Evolutionary conservation across 2,329 filamentous ascomycete genomes (phyloP).

Genomic region (Fusarium nematophilum): DNA sequence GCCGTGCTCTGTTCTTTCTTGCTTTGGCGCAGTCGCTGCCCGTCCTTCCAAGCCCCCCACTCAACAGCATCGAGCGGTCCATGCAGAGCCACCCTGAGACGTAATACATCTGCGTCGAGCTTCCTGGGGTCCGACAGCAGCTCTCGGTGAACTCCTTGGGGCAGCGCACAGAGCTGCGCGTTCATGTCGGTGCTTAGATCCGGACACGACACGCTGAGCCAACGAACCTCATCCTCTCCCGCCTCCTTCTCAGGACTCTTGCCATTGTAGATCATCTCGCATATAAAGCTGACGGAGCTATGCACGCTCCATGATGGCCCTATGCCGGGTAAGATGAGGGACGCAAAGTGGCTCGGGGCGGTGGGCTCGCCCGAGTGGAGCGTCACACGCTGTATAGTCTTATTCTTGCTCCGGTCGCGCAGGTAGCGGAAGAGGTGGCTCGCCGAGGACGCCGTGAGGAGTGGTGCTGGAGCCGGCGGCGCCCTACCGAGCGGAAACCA

Average conservation of each 20-base stretch:
- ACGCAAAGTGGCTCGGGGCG: not conserved
- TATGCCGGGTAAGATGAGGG: not conserved
- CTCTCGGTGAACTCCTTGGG: no score
- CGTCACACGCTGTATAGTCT: slow-evolving; percentile 1
- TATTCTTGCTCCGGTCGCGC: slow-evolving; percentile 2
- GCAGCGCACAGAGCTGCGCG: no score
- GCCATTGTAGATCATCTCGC: not conserved
- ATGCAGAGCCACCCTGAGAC: no score
- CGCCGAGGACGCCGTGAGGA: slow-evolving; percentile 6
- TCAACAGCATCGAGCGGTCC: no score
- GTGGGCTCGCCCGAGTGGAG: slow-evolving; percentile 9
- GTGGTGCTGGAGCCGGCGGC: not conserved
- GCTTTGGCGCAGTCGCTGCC: no score
- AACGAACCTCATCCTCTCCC: not conserved
- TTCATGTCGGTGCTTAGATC: no score
- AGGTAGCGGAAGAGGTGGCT: slow-evolving; percentile 10
- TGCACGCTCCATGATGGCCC: slow-evolving; percentile 1
- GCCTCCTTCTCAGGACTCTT: not conserved
- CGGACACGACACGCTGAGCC: not conserved
- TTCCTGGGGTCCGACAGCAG: no score
- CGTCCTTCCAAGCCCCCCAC: no score
- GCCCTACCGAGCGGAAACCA: slow-evolving; percentile 1
- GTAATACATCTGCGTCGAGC: no score
- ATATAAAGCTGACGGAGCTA: slow-evolving; percentile 10
- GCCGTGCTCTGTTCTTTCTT: no score